Evolutionary conservation across 495 filamentous ascomycete species (phyloP).

Genomic region (Penicillium coprophilum): DNA sequence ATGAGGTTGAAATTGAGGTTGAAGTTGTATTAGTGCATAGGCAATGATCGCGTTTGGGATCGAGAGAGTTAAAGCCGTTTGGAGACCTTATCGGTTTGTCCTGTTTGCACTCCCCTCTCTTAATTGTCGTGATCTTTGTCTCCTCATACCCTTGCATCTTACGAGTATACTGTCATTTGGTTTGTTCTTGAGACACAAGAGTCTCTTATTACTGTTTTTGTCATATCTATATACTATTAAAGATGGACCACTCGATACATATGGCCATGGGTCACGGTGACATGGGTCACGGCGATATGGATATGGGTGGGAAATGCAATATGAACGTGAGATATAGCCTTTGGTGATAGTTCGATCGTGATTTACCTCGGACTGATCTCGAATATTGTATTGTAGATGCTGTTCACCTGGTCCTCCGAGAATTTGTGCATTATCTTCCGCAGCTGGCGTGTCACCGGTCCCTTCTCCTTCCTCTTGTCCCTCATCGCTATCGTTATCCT

Average conservation of each 20-base stretch:
- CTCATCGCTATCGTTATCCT: constrained; percentile 78
- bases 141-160: not conserved
- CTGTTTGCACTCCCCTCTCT: constrained; percentile 39
- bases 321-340: constrained; percentile 71
- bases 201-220: not conserved
- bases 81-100: constrained; percentile 42
- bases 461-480: constrained; percentile 71
- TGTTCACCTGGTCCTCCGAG: constrained; percentile 91
- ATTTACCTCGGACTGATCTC: constrained; percentile 4
- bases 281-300: constrained; percentile 56
- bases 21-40: not conserved
- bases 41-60: constrained; percentile 21
- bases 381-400: constrained; percentile 62
- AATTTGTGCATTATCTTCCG: constrained; percentile 95
- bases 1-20: not conserved
- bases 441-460: constrained; percentile 78
- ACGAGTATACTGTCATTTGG: constrained; percentile 1
- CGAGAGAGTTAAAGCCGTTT: constrained; percentile 6
- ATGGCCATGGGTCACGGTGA: constrained; percentile 44
- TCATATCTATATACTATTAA: not conserved
- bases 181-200: not conserved
- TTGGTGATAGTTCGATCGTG: not conserved
- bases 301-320: constrained; percentile 65
- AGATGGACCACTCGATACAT: constrained; percentile 45
- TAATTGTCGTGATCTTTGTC: constrained; percentile 16